These are phyloP conservation scores for Spongispora temasekensis DNA, from an alignment of 1,284 basidiomycete genomes.

Conservation along the genomic window DNA sequence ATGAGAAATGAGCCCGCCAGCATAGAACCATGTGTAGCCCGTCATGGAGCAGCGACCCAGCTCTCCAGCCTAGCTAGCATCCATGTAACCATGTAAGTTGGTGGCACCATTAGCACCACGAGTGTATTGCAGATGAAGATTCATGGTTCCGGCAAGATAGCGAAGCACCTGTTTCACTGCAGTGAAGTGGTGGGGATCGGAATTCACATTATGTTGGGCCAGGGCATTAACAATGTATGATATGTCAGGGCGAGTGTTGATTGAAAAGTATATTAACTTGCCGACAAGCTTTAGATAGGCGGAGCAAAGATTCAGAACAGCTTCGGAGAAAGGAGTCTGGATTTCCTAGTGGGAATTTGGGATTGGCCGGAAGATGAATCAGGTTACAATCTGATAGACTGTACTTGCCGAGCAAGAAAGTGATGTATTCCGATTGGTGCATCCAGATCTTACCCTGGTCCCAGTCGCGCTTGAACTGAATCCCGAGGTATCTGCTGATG, in stretches of 20 bases:
- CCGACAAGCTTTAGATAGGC: conserved; percentile 1
- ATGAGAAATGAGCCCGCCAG: background rate
- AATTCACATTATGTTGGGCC: background rate
- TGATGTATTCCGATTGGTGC: conserved; percentile 1
- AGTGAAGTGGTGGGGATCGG: background rate
- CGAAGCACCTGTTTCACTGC: background rate
- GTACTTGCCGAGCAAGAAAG: background rate
- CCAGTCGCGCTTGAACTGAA: background rate
- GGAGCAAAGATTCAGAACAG: background rate
- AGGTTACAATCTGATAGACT: background rate
- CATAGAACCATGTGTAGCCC: background rate
- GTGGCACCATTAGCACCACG: background rate
- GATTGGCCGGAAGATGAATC: background rate
- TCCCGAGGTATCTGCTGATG: background rate
- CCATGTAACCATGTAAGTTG: background rate
- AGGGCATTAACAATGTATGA: background rate
- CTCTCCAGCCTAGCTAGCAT: background rate
- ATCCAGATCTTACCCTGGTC: background rate
- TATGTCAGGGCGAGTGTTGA: conserved; percentile 1
- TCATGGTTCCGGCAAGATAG: background rate
- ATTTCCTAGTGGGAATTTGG: background rate
- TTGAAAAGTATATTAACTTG: background rate
- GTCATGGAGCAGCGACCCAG: background rate
- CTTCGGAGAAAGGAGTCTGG: background rate
- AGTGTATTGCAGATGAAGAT: background rate